Evolutionary conservation across 2,329 filamentous ascomycete species (phyloP), one percentile per base, ranked within the genome.

Genomic region (Calonectria hongkongensis): DNA sequence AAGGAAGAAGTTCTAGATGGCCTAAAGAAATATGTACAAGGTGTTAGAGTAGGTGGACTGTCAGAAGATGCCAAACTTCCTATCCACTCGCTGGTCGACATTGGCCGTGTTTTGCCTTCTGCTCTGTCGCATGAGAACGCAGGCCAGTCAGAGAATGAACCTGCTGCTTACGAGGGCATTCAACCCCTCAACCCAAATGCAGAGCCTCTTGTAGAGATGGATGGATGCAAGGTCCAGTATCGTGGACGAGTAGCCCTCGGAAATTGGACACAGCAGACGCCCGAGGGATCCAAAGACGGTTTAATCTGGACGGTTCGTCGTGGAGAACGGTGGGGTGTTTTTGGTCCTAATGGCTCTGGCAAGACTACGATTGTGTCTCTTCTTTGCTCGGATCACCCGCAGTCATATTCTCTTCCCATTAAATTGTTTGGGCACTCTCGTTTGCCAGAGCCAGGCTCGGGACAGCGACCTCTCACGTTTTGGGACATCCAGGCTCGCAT

Each of bases 321-420:
- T 65, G 96, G 96, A 28, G 92, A 98, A 82, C 92, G 96, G 74
- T 98, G 95, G 94, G 96, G 94, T 3, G 90, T 98, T 21, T 97
- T 99, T 80, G 97, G 97, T 0, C 94, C 96, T 39, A 98, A 99
- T 79, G 97, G 94, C 15, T 98, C 95, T 0, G 97, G 97, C 21
- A 99, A 99, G 86, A 99, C 97, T 0, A 99, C 97, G 0, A 89
- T 99, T 47, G 90, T 98, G 33, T 97, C 95, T 6, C 89, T 99
- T 7, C 94, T 99, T 72, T 97, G 95, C 72, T 98, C 96, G 1
- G 97, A 99, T 80, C 97, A 99, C 79, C 97, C 97, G 0, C 96
- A 98, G 83, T 92, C 96, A 0, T 99, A 98, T 83, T 95, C 94
- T 0, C 90, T 96, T 28, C 96, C 96, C 0, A 93, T 99, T 73